Evolutionary conservation across 345 rosid genomes (phyloP).

Genomic region (Boechera stricta): DNA sequence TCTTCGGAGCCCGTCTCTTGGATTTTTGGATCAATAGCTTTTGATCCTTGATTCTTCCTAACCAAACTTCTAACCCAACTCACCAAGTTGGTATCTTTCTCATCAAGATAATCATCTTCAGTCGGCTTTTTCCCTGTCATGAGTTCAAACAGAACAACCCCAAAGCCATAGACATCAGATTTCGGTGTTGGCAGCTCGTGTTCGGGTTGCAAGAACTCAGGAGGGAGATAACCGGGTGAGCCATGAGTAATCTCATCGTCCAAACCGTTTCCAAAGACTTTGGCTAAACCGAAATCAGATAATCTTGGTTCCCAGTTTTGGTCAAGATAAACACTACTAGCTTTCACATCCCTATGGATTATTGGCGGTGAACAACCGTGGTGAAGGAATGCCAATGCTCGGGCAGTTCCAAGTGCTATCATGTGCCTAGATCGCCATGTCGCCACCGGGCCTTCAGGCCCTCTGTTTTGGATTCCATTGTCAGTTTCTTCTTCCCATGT

Average conservation of each 20-base stretch:
- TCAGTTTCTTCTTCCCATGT: slow-evolving; percentile 82
- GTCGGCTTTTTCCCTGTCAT: slow-evolving; percentile 77
- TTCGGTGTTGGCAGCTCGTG: slow-evolving; percentile 69
- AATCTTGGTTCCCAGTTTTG: slow-evolving; percentile 80
- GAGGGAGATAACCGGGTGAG: slow-evolving; percentile 83
- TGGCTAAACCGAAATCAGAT: slow-evolving; percentile 88
- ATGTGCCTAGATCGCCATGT: slow-evolving; percentile 88
- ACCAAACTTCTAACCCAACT: slow-evolving; percentile 81
- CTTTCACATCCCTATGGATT: slow-evolving; percentile 84
- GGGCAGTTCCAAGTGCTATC: slow-evolving; percentile 85
- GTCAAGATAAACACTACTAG: slow-evolving; percentile 90
- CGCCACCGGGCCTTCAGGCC: slow-evolving; percentile 63
- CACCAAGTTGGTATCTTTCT: slow-evolving; percentile 60
- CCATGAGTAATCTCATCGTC: slow-evolving; percentile 72
- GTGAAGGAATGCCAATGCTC: slow-evolving; percentile 92
- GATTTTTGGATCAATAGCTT: slow-evolving; percentile 78
- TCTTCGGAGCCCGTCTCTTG: slow-evolving; percentile 62
- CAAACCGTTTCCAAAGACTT: slow-evolving; percentile 75
- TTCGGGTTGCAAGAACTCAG: slow-evolving; percentile 71
- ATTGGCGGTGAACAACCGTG: slow-evolving; percentile 95
- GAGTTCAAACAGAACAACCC: slow-evolving; percentile 82
- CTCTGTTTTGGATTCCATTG: slow-evolving; percentile 66
- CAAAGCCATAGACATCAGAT: slow-evolving; percentile 92
- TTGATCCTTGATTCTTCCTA: slow-evolving; percentile 63
- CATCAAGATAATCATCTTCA: slow-evolving; percentile 75